Evolutionary conservation across 441 rosid genomes (phyloP), one percentile per base, ranked within the genome.

Genomic region (Pelargonium cotyledonis): DNA sequence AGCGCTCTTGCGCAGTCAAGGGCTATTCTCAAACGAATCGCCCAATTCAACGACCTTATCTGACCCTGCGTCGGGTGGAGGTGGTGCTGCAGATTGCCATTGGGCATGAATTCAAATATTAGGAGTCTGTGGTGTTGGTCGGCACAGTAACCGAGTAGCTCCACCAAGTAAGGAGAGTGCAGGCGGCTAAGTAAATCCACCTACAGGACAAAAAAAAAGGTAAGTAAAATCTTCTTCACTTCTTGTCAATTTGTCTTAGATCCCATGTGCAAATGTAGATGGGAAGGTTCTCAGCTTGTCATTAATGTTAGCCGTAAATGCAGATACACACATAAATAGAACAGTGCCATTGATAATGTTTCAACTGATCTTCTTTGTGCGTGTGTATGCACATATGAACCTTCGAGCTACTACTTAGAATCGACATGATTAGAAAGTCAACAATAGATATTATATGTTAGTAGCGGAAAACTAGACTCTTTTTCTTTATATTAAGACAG

Each of bases 111-210:
- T 65, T 90, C 91, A 73, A 81, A 85, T 47, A 93, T 72, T 0
- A 93, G 78, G 62, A 93, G 80, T 72, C 98, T 86, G 58, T 93
- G 96, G 73, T 83, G 71, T 71, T 85, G 91, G 80, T 93, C 98
- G 41, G 98, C 98, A 81, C 98, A 93, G 53, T 93, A 93, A 70
- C 98, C 96, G 44, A 90, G 82, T 55, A 93, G 82, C 72, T 90
- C 91, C 76, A 89, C 96, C 76, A 93, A 74, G 73, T 86, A 85
- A 44, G 94, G 94, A 51, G 91, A 90, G 44, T 85, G 89, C 77
- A 89, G 78, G 68, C 91, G 85, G 80, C 97, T 85, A n/a, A 93
- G 79, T 51, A 93, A 84, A 80, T 93, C 98, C 63, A 93, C 97
- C 98, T 92, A 84, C 79, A 81, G 19, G 67, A 21, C 23, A 5